These are phyloP conservation scores for Alternaria dauci DNA, from an alignment of 2,329 filamentous ascomycete genomes.

Conservation along the genomic window DNA sequence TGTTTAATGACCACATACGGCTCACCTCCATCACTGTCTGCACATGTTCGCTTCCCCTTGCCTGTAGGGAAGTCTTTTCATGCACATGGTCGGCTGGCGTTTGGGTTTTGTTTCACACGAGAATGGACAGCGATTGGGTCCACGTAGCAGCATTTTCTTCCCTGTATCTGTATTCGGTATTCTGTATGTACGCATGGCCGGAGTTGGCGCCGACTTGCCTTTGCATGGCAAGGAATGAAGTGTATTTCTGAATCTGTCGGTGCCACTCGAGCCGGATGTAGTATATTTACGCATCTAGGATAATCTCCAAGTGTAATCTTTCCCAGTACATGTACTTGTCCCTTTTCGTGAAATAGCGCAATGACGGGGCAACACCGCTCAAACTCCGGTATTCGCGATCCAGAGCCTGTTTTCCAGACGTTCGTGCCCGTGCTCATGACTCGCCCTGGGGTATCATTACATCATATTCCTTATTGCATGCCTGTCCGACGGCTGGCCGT, in stretches of 20 bases:
- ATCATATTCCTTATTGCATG: conserved; percentile 9
- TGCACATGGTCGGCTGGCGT: conserved; percentile 38
- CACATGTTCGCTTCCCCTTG: conserved; percentile 32
- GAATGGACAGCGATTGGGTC: conserved; percentile 28
- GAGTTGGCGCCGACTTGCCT: conserved; percentile 9
- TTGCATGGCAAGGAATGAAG: conserved; percentile 29
- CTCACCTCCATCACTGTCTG: conserved; percentile 38
- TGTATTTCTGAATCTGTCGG: conserved; percentile 18
- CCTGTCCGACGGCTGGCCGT: conserved; percentile 8
- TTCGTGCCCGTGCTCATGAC: background rate
- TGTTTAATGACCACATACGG: conserved; percentile 47
- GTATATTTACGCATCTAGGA: too few relatives aligned
- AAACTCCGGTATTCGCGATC: too few relatives aligned
- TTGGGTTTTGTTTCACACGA: conserved; percentile 27
- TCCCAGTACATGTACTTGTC: too few relatives aligned
- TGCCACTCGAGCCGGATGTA: too few relatives aligned
- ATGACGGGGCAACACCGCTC: too few relatives aligned
- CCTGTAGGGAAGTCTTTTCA: conserved; percentile 25
- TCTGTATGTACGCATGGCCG: conserved; percentile 30
- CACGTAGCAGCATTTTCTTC: conserved; percentile 38
- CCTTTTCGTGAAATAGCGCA: too few relatives aligned
- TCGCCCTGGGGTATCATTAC: conserved; percentile 22
- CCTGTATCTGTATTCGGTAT: conserved; percentile 49
- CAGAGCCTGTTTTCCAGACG: background rate
- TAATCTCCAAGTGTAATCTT: too few relatives aligned